phyloP scores from a whole-genome alignment of 140 eudicot genomes.

The Anethum foeniculum region DNA sequence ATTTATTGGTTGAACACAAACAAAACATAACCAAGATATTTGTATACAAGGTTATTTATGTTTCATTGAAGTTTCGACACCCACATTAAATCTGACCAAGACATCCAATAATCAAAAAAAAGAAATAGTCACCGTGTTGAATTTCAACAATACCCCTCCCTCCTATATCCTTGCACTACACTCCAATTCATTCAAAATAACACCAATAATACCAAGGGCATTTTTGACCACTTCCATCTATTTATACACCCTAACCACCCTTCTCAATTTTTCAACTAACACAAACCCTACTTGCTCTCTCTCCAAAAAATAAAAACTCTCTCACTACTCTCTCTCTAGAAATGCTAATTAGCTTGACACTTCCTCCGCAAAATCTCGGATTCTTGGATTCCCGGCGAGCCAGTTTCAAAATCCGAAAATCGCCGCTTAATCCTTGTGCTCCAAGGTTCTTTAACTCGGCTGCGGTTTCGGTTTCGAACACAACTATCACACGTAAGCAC shows the following conservation, averaged over 20 bases:
- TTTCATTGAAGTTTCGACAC: not conserved
- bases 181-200: not conserved
- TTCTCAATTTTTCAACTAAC: not conserved
- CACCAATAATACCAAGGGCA: constrained; percentile 1
- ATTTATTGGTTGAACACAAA: too few relatives aligned
- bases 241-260: constrained; percentile 3
- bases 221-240: not conserved
- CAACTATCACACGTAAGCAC: not conserved
- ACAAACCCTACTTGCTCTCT: not conserved
- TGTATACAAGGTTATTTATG: not conserved
- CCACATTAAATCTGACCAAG: not conserved
- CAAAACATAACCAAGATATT: not conserved
- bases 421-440: not conserved
- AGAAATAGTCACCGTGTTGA: not conserved
- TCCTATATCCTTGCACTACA: not conserved
- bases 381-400: not conserved
- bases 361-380: not conserved
- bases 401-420: not conserved
- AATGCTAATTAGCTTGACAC: not conserved
- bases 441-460: not conserved
- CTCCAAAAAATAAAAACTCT: not conserved
- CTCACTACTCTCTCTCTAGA: not conserved
- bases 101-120: not conserved
- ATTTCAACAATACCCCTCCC: constrained; percentile 4
- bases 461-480: not conserved